Base-by-base conservation (phyloP, 2,329 filamentous ascomycete genomes). In the Microthyrium microscopicum region DNA sequence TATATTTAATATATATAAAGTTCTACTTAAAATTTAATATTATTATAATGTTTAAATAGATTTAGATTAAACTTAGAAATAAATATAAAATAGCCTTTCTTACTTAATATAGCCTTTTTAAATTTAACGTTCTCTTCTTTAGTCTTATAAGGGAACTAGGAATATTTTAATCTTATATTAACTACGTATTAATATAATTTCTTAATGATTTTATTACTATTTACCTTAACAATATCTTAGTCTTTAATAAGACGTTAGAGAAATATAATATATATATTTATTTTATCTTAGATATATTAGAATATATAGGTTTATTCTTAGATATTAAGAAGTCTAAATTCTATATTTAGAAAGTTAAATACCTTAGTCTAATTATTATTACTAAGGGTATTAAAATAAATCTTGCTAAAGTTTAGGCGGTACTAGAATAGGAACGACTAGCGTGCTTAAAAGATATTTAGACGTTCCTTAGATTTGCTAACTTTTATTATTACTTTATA, bases 401-500 rank as follows among this genome's bases (percentile, higher is more conserved):
- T 27, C 33, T 39, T 18, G 28, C 26, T 29, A 43, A 43, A 25
- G 29, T 46, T n/a, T 22, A 40, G 17, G 31, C 28, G 3, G 41
- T 47, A 20, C 21, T 20, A 8, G 22, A 44, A 9, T 53, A 38
- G 46, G 2, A 32, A 26, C 20, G 5, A 16, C 48, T 40, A 2
- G 29, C 19, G 12, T 41, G 19, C 8, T 19, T 43, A 3, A 39
- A 36, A 16, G 39, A 38, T 17, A 39, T 42, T 6, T 38, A 42
- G 34, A 36, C 30, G 3, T 52, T 54, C 37, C 12, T 52, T 15
- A 44, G 45, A 6, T 49, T 53, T 30, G 36, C 36, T 5, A 49
- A 50, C 19, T 53, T 48, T 31, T 53, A 53, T 36, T 31, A 42
- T 9, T 26, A 40, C 8, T 51, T 51, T 29, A 46, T 51, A 12